phyloP scores from a whole-genome alignment of 2,329 filamentous ascomycete genomes.

The Aspergillus flavus region DNA sequence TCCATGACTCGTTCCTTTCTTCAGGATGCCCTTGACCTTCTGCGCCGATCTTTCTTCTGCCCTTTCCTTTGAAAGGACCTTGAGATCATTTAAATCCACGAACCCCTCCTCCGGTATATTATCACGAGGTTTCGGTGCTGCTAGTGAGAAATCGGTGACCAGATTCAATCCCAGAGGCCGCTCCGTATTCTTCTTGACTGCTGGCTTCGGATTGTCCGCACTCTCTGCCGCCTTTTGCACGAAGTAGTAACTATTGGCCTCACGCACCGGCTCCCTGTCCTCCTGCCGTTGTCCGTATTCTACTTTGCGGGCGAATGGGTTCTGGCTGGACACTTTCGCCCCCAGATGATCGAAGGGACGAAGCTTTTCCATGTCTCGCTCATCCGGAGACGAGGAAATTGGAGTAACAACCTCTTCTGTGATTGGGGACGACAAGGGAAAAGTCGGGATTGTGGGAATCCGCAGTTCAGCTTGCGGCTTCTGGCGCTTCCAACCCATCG shows the following conservation, averaged over 20 bases:
- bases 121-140: constrained; percentile 16
- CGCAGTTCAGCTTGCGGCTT: constrained; percentile 31
- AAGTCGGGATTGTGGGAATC: constrained; percentile 37
- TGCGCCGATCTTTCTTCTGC: constrained; percentile 35
- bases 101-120: constrained; percentile 25
- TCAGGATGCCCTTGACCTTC: constrained; percentile 24
- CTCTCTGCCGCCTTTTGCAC: constrained; percentile 1
- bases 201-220: neutral
- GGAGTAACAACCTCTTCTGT: constrained; percentile 45
- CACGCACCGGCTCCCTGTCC: neutral
- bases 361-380: constrained; percentile 28
- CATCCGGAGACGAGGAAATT: constrained; percentile 34
- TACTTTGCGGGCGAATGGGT: constrained; percentile 14
- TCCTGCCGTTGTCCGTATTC: constrained; percentile 2
- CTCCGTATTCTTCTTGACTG: constrained; percentile 26
- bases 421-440: constrained; percentile 49
- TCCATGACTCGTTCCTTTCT: constrained; percentile 23
- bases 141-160: constrained; percentile 43
- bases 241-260: neutral
- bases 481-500: constrained; percentile 27
- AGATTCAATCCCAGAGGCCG: constrained; percentile 45
- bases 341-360: constrained; percentile 35
- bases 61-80: constrained; percentile 35
- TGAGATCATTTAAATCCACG: constrained; percentile 43
- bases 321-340: constrained; percentile 27